Conservation (phyloP, 495 filamentous ascomycete genomes). For the Penicillium pancosmium region DNA sequence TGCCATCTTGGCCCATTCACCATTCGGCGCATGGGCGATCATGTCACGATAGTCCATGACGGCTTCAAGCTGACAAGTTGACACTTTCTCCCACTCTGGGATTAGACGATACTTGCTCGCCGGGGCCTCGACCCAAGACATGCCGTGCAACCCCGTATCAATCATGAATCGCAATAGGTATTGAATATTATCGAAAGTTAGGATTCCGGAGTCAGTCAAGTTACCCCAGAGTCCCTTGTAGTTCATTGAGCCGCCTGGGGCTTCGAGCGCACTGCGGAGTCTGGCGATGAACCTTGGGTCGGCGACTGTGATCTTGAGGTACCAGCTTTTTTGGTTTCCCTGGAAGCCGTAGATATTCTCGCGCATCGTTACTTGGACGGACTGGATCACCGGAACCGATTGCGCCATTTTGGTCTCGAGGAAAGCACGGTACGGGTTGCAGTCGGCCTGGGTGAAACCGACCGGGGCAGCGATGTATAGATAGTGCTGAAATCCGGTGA, state of each 20-base stretch:
- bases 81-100: slow-evolving; percentile 61
- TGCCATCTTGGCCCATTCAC: slow-evolving; percentile 98
- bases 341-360: slow-evolving; percentile 93
- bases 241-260: slow-evolving; percentile 64
- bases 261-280: slow-evolving; percentile 73
- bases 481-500: slow-evolving; percentile 95
- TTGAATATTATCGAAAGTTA: slow-evolving; percentile 93
- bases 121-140: slow-evolving; percentile 95
- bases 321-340: slow-evolving; percentile 88
- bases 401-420: slow-evolving; percentile 74
- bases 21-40: slow-evolving; percentile 84
- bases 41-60: slow-evolving; percentile 77
- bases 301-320: slow-evolving; percentile 87
- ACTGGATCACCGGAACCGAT: slow-evolving; percentile 65
- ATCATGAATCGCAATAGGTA: slow-evolving; percentile 98
- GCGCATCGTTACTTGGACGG: slow-evolving; percentile 74
- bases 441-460: slow-evolving; percentile 74
- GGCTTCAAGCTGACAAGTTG: slow-evolving; percentile 96
- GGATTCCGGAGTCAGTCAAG: slow-evolving; percentile 62
- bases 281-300: slow-evolving; percentile 80
- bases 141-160: slow-evolving; percentile 86
- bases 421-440: slow-evolving; percentile 71
- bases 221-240: slow-evolving; percentile 88
- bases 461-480: slow-evolving; percentile 90
- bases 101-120: slow-evolving; percentile 72